phyloP scores from a whole-genome alignment of 257 asterid species.

The Hygrophila difformis region DNA sequence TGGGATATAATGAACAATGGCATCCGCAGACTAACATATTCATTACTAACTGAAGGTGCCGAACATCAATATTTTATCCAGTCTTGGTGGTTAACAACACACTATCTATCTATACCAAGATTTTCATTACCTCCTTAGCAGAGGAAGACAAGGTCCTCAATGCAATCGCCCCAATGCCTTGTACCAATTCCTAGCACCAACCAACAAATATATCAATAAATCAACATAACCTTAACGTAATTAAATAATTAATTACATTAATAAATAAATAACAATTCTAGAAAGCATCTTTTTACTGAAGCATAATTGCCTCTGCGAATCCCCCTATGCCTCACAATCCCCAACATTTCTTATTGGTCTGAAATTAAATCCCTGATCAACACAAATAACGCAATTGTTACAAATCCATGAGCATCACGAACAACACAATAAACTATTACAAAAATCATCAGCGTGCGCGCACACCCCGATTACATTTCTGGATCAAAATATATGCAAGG shows the following conservation, averaged over 20 bases:
- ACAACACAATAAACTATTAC: too few relatives aligned
- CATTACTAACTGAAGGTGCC: too few relatives aligned
- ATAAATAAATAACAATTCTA: background rate
- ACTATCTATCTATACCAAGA: slow-evolving; percentile 5
- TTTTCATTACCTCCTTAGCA: slow-evolving; percentile 46
- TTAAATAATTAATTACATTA: background rate
- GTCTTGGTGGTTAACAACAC: background rate
- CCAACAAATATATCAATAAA: slow-evolving; percentile 9
- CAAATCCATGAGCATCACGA: too few relatives aligned
- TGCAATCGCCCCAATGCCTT: slow-evolving; percentile 45
- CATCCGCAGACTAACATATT: too few relatives aligned
- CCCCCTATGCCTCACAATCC: slow-evolving; percentile 38
- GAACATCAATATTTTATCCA: too few relatives aligned
- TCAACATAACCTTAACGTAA: background rate
- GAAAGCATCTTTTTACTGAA: slow-evolving; percentile 23
- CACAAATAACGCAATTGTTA: too few relatives aligned
- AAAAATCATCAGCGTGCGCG: too few relatives aligned
- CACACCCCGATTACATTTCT: too few relatives aligned
- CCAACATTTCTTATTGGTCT: slow-evolving; percentile 31
- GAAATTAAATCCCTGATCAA: background rate
- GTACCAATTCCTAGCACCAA: slow-evolving; percentile 33
- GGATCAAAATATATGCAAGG: too few relatives aligned
- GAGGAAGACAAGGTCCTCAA: slow-evolving; percentile 61
- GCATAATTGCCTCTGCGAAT: slow-evolving; percentile 31
- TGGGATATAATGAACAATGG: too few relatives aligned